Evolutionary conservation across 306 rosid genomes (phyloP), one percentile per base, ranked within the genome.

Genomic region (Cucurbita ficifolia): DNA sequence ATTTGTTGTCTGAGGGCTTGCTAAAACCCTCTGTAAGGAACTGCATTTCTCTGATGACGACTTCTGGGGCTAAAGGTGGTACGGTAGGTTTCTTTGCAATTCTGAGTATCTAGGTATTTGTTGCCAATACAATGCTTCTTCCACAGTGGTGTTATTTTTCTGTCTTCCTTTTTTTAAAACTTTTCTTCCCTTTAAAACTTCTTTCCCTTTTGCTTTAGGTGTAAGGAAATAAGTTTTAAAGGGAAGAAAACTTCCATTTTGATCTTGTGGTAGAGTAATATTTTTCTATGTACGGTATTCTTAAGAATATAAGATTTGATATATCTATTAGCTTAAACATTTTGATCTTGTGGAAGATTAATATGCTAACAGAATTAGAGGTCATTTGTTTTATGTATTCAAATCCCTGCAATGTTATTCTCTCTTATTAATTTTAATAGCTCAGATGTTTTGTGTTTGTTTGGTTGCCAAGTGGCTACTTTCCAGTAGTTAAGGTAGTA

Each of bases 51-150:
- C 96, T 94, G 74, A 94, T 94, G 98, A 94, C 97, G 55, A 90
- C 96, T 53, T 94, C 97, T 70, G 98, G 98, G 67, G 98, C 98
- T 56, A 94, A 94, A 86, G 98, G 97, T 75, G 87, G 92, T 67
- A 82, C 82, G 86, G 98, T 89, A 85, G 79, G 97, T 74, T 73
- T 68, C 56, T 46, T 46, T 68, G 19, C 56, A 48, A n/a, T 46
- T 67, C 18, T 68, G 39, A 33, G 46, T 17, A 11, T 68, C 4
- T 19, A 14, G 13, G 13, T 5, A 46, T 46, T 13, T 68, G 40
- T 21, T 1, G 7, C 3, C 39, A 3, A 29, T 22, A 10, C 18
- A 42, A 39, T 67, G n/a, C 50, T 40, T 64, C 71, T 40, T 35
- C n/a, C n/a, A 10, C 8, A 3, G 40, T 62, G 42, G 46, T 39